Percentiles rank a stretch among this genome's conserved stretches.
Evolutionary conservation across 805 yeast species (phyloP).

Genomic region (Pichia membranifaciens): DNA sequence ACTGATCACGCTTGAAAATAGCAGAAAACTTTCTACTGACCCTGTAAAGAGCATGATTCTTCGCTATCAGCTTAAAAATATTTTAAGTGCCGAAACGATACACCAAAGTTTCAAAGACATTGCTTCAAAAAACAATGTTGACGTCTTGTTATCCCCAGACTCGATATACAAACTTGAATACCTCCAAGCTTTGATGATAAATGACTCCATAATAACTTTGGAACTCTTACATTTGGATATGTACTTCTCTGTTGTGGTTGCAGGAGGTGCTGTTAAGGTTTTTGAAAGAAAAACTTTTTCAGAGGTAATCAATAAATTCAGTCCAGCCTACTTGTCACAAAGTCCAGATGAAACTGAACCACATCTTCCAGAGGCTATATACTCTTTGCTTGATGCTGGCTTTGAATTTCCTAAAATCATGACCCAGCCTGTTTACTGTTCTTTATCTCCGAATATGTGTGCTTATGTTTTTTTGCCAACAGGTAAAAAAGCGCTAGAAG

Average conservation of each 20-base stretch:
- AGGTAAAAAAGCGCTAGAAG: constrained; percentile 18
- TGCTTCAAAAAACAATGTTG: constrained; percentile 18
- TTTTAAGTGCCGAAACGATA: constrained; percentile 11
- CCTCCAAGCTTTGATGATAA: constrained; percentile 21
- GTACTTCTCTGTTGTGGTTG: constrained; percentile 34
- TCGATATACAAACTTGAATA: constrained; percentile 13
- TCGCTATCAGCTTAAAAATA: constrained; percentile 24
- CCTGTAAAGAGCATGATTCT: constrained; percentile 20
- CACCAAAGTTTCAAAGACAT: constrained; percentile 24
- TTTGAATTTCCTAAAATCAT: constrained; percentile 39
- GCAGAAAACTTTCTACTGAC: constrained; percentile 13
- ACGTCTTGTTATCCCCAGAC: constrained; percentile 4
- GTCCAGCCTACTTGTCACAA: constrained; percentile 17
- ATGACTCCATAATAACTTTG: constrained; percentile 27
- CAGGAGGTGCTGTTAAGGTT: constrained; percentile 41
- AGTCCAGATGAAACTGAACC: constrained; percentile 8
- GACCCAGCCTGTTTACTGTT: constrained; percentile 31
- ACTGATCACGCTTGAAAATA: constrained; percentile 36
- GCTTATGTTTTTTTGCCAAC: constrained; percentile 33
- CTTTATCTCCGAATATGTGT: constrained; percentile 48
- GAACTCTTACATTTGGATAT: constrained; percentile 35
- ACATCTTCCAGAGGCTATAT: constrained; percentile 29
- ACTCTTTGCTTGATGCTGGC: constrained; percentile 49
- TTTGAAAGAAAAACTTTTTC: constrained; percentile 35
- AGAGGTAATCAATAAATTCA: constrained; percentile 23